Base-by-base conservation (phyloP, 2,329 filamentous ascomycete species). In the Fusarium bactridioides region DNA sequence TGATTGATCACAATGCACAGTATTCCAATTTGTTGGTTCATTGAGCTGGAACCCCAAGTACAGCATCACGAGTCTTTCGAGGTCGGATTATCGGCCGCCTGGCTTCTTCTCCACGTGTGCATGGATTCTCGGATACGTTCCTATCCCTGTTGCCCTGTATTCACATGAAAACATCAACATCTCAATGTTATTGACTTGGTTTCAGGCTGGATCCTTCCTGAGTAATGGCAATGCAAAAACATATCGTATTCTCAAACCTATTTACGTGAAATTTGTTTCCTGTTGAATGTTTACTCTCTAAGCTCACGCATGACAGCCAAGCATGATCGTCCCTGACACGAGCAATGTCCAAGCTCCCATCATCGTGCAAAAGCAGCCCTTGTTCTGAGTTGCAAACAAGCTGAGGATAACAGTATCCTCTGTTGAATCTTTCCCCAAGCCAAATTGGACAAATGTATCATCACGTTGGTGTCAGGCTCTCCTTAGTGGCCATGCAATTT, bases 181-280 rank as follows among this genome's bases (percentile, higher is more conserved):
- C 0, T 33, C 31, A 33, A 33, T 15, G 13, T 33, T 55, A 29
- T 35, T 51, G 43, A 43, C 38, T 53, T 21, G 7, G 66, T 69
- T 50, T 69, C 58, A 64, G 58, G 19, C 25, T 27, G 16, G 5
- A 58, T 54, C 35, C 59, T 64, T 69, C 31, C 41, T 43, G 9
- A 38, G 35, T 45, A 27, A 37, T 33, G 23, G 10, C 25, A 53
- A 51, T 68, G 38, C 55, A 35, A 43, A 38, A 43, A 29, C 37
- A 25, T 18, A n/a, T 72, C 33, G 21, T 41, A 31, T 47, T 54
- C 40, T 54, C 57, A 63, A 35, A 44, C 64, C 31, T 21, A 19
- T 13, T 43, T 27, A 27, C 23, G 8, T 37, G n/a, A 40, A 50
- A 15, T 40, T 51, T 19, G 33, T 33, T 66, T 38, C 21, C 11